A percentile compares a stretch with the other conserved stretches of the same genome.
phyloP scores from a whole-genome alignment of 192 early-diverging fungal genomes.

The Pecoramyces ruminantium region DNA sequence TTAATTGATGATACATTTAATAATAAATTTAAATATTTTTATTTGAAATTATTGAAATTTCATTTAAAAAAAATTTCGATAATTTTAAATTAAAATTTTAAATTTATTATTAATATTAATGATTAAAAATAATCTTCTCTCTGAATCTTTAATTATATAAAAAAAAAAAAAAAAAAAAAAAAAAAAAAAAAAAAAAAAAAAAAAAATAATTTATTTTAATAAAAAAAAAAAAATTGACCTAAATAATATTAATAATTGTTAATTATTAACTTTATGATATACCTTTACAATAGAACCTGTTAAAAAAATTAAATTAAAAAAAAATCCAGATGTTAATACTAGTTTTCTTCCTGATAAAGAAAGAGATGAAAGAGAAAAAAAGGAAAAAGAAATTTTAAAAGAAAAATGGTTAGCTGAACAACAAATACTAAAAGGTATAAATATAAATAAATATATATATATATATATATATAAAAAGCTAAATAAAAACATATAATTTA shows the following conservation, averaged over 20 bases:
- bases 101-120: neutral
- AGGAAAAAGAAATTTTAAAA: slow-evolving; percentile 52
- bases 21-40: slow-evolving; percentile 1
- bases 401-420: slow-evolving; percentile 71
- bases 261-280: no score
- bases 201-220: no score
- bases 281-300: slow-evolving; percentile 13
- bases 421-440: slow-evolving; percentile 57
- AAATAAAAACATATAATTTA: no score
- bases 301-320: slow-evolving; percentile 27
- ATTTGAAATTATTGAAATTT: neutral
- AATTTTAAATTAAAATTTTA: no score
- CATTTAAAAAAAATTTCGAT: neutral
- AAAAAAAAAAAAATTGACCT: no score
- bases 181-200: no score
- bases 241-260: no score
- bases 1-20: neutral
- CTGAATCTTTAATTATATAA: slow-evolving; percentile 3
- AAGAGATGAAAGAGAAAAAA: slow-evolving; percentile 59
- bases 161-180: no score
- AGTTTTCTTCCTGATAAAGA: slow-evolving; percentile 81
- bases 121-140: neutral
- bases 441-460: neutral
- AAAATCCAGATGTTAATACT: slow-evolving; percentile 82
- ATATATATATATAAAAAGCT: no score